Evolutionary conservation across 805 yeast genomes (phyloP).

Genomic region (Zygotorulaspora florentina): DNA sequence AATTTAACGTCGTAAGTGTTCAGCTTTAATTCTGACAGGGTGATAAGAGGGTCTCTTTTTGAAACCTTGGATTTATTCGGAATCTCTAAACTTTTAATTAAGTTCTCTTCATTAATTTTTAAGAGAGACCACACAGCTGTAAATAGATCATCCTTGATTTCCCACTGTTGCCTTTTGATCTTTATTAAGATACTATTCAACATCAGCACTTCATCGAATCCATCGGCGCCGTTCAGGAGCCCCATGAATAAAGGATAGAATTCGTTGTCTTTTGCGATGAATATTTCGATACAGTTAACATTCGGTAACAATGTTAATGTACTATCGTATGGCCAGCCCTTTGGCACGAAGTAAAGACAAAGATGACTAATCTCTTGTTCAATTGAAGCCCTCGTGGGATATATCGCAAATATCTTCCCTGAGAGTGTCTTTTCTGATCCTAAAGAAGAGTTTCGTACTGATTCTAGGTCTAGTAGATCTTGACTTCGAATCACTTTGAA

Average conservation of each 20-base stretch:
- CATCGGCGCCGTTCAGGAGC: background rate
- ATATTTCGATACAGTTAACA: conserved; percentile 12
- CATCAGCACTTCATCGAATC: conserved; percentile 5
- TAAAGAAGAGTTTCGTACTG: background rate
- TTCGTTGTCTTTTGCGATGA: conserved; percentile 1
- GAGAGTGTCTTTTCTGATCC: conserved; percentile 1
- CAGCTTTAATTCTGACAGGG: conserved; percentile 16
- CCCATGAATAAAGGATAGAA: conserved; percentile 1
- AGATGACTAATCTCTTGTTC: background rate
- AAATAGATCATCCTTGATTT: conserved; percentile 4
- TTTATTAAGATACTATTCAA: background rate
- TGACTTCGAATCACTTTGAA: background rate
- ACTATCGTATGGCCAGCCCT: conserved; percentile 7
- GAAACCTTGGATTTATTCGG: background rate
- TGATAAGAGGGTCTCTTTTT: conserved; percentile 10
- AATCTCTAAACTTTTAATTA: background rate
- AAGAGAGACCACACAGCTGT: conserved; percentile 9
- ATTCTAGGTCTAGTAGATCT: background rate
- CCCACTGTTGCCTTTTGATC: conserved; percentile 4
- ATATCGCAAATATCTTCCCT: conserved; percentile 6
- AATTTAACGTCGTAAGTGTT: conserved; percentile 8
- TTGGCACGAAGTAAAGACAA: conserved; percentile 9
- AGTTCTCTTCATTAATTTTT: conserved; percentile 1
- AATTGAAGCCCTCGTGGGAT: conserved; percentile 1
- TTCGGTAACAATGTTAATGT: conserved; percentile 3